These are phyloP conservation scores for Magnusiomyces suaveolens DNA, from an alignment of 1,139 yeast species.

Conservation along the genomic window DNA sequence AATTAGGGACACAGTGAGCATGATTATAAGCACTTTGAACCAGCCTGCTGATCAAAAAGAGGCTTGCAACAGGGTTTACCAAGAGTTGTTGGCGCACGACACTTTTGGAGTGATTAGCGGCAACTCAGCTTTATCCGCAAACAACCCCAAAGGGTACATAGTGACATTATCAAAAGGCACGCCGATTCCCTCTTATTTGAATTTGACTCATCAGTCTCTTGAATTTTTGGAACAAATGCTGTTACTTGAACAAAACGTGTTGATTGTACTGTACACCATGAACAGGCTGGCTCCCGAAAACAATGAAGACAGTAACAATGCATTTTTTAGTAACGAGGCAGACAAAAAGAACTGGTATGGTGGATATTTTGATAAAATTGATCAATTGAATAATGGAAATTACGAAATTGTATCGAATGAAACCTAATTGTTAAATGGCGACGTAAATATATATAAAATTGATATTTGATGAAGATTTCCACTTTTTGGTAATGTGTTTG, in stretches of 20 bases:
- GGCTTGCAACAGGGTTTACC: constrained; percentile 40
- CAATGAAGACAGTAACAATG: too few species aligned
- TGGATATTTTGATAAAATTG: neutral
- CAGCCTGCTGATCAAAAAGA: constrained; percentile 5
- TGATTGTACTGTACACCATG: constrained; percentile 10
- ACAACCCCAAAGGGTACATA: constrained; percentile 42
- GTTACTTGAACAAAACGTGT: constrained; percentile 2
- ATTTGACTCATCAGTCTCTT: constrained; percentile 6
- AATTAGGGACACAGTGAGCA: constrained; percentile 45
- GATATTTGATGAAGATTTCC: too few species aligned
- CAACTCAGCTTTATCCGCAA: constrained; percentile 47
- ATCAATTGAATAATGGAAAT: neutral
- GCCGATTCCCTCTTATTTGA: constrained; percentile 22
- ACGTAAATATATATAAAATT: too few species aligned
- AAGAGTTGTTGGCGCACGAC: constrained; percentile 41
- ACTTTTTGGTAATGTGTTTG: too few species aligned
- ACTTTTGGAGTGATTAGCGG: constrained; percentile 57
- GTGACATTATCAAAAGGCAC: constrained; percentile 36
- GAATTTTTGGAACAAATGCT: constrained; percentile 3
- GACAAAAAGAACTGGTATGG: neutral
- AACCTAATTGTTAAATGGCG: neutral
- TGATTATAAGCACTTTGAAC: constrained; percentile 23
- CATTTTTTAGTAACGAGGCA: too few species aligned
- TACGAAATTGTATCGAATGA: neutral
- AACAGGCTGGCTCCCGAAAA: neutral